phyloP scores from a whole-genome alignment of 1,284 basidiomycete genomes.

The Ustilago sp. region DNA sequence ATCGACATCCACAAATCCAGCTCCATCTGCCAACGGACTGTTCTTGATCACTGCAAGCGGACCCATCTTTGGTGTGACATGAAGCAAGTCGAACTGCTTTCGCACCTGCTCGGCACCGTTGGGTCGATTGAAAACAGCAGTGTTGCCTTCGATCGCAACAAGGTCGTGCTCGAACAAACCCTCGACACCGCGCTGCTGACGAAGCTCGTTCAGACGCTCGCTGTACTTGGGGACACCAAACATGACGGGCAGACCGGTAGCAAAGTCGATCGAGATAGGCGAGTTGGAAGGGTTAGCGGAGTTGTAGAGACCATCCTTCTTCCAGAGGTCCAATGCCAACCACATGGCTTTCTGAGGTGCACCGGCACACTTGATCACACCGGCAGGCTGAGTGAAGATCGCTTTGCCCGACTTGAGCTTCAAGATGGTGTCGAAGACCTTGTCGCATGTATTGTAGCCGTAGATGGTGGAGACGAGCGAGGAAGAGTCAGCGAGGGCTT shows the following conservation, averaged over 20 bases:
- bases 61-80: constrained; percentile 91
- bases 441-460: constrained; percentile 70
- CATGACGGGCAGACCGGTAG: constrained; percentile 90
- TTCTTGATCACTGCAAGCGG: constrained; percentile 84
- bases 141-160: constrained; percentile 76
- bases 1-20: constrained; percentile 79
- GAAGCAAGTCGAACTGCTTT: constrained; percentile 84
- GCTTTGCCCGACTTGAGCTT: constrained; percentile 83
- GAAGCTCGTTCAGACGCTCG: constrained; percentile 82
- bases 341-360: constrained; percentile 73
- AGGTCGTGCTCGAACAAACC: constrained; percentile 88
- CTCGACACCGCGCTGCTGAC: constrained; percentile 82
- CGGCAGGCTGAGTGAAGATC: constrained; percentile 96
- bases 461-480: constrained; percentile 95
- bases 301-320: constrained; percentile 53
- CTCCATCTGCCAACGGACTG: constrained; percentile 74
- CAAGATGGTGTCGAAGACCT: constrained; percentile 68
- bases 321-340: constrained; percentile 65
- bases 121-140: constrained; percentile 78
- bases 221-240: constrained; percentile 88
- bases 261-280: constrained; percentile 79
- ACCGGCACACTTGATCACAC: constrained; percentile 93
- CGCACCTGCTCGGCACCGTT: constrained; percentile 71
- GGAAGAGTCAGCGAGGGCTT: constrained; percentile 80
- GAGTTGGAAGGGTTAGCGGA: constrained; percentile 69